phyloP scores from a whole-genome alignment of 2,329 filamentous ascomycete genomes.

The Ophiocordyceps sinensis region DNA sequence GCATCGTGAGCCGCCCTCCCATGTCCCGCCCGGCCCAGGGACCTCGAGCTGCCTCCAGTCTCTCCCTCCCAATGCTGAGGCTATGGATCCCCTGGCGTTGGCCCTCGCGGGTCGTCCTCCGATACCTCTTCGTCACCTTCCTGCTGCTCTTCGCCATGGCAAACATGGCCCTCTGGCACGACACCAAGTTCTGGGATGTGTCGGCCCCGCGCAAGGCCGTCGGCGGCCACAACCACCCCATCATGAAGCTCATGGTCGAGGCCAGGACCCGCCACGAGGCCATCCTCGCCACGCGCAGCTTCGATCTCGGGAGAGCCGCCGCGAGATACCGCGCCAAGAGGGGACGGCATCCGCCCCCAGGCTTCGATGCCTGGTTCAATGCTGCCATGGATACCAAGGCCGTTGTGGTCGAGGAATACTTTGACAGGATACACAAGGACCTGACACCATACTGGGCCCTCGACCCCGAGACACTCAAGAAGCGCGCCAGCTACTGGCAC shows the following conservation, averaged over 20 bases:
- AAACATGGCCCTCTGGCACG: conserved; percentile 17
- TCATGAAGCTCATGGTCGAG: conserved; percentile 31
- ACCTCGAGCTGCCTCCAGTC: too few species aligned
- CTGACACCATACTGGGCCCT: conserved; percentile 46
- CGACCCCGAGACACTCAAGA: conserved; percentile 23
- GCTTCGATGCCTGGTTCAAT: conserved; percentile 46
- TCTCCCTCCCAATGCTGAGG: conserved; percentile 1
- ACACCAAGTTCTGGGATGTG: conserved; percentile 12
- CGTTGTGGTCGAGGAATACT: conserved; percentile 47
- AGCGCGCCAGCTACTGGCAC: conserved; percentile 25
- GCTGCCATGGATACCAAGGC: conserved; percentile 37
- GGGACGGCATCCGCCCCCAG: conserved; percentile 46
- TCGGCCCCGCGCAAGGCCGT: conserved; percentile 4
- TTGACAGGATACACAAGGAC: conserved; percentile 50
- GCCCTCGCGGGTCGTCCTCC: conserved; percentile 14
- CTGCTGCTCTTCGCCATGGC: conserved; percentile 9
- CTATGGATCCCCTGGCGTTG: conserved; percentile 3
- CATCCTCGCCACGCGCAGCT: conserved; percentile 29
- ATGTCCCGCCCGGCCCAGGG: too few species aligned
- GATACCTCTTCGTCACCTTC: conserved; percentile 13
- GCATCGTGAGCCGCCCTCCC: too few species aligned
- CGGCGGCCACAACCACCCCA: conserved; percentile 27
- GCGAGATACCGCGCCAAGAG: conserved; percentile 39
- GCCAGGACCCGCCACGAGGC: conserved; percentile 29
- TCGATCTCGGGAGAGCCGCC: conserved; percentile 35